These are phyloP conservation scores for Talaromyces sp. DNA, from an alignment of 2,329 filamentous ascomycete genomes.

Conservation along the genomic window DNA sequence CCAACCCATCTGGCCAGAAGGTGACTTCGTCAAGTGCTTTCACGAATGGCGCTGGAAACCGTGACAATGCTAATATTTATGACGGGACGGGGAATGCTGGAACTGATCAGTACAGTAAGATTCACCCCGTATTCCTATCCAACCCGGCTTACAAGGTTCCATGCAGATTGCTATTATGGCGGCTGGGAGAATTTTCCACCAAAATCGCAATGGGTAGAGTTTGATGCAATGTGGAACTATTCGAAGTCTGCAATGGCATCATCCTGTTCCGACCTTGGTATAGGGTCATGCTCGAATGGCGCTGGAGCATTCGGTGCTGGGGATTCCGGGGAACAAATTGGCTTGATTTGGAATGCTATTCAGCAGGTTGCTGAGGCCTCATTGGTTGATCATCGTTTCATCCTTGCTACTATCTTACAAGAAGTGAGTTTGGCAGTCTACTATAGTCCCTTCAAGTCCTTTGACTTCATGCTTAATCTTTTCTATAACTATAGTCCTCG, in stretches of 20 bases:
- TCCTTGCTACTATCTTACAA: constrained; percentile 11
- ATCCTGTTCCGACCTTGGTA: constrained; percentile 9
- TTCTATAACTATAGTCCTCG: constrained; percentile 1
- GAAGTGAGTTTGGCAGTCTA: background rate
- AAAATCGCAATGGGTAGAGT: constrained; percentile 10
- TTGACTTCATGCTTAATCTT: background rate
- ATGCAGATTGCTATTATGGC: constrained; percentile 11
- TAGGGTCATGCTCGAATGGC: constrained; percentile 7
- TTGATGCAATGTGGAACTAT: constrained; percentile 14
- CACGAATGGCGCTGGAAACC: constrained; percentile 7
- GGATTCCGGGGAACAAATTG: constrained; percentile 9
- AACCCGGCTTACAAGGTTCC: background rate
- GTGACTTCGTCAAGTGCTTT: constrained; percentile 13
- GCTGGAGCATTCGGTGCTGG: constrained; percentile 8
- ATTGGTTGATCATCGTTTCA: constrained; percentile 13
- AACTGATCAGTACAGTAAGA: constrained; percentile 10
- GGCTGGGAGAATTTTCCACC: constrained; percentile 10
- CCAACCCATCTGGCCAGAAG: constrained; percentile 8
- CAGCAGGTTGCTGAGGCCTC: constrained; percentile 13
- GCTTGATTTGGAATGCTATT: constrained; percentile 13
- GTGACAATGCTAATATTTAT: constrained; percentile 9
- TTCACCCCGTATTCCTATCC: background rate
- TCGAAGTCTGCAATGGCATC: constrained; percentile 11
- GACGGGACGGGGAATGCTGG: constrained; percentile 9
- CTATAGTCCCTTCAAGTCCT: no score